A percentile compares a stretch with the other conserved stretches of the same genome.
Conservation (phyloP, 352 stramenopile genomes). For the Pythium aristosporum region DNA sequence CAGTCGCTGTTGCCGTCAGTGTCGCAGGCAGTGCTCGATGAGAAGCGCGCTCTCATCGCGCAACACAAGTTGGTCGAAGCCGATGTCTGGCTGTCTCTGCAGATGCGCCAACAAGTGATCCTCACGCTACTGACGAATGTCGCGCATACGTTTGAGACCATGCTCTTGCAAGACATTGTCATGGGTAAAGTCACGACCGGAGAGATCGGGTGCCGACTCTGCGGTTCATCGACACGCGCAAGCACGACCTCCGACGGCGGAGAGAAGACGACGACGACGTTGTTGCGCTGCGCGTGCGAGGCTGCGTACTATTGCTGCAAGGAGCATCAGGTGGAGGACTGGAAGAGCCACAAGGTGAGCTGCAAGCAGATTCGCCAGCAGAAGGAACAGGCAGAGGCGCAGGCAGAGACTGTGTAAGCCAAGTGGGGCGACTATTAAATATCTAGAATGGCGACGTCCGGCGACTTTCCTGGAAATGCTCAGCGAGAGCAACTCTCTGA, state of each 20-base stretch:
- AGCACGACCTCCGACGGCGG: not conserved
- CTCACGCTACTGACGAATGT: constrained; percentile 81
- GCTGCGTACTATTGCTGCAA: constrained; percentile 85
- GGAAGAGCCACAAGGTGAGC: constrained; percentile 71
- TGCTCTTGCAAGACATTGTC: constrained; percentile 77
- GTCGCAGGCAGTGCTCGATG: constrained; percentile 45
- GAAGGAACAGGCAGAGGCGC: constrained; percentile 10
- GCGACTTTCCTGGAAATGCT: too few species aligned
- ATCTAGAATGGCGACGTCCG: not conserved
- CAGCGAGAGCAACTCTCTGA: not conserved
- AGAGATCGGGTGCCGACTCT: constrained; percentile 71
- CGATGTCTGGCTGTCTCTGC: constrained; percentile 81
- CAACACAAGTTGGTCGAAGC: constrained; percentile 78
- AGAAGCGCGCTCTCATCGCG: constrained; percentile 67
- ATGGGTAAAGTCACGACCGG: constrained; percentile 54
- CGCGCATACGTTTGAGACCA: constrained; percentile 81
- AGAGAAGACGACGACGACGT: constrained; percentile 12
- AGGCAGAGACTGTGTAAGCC: constrained; percentile 5
- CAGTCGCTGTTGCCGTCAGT: constrained; percentile 75
- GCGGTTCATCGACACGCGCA: constrained; percentile 45
- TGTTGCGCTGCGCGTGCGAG: constrained; percentile 74
- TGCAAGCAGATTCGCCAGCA: constrained; percentile 69
- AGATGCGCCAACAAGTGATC: constrained; percentile 85
- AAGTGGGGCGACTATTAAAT: not conserved
- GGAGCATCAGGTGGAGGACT: constrained; percentile 82